Evolutionary conservation across 257 asterid species (phyloP).

Genomic region (Pogostemon cablin): DNA sequence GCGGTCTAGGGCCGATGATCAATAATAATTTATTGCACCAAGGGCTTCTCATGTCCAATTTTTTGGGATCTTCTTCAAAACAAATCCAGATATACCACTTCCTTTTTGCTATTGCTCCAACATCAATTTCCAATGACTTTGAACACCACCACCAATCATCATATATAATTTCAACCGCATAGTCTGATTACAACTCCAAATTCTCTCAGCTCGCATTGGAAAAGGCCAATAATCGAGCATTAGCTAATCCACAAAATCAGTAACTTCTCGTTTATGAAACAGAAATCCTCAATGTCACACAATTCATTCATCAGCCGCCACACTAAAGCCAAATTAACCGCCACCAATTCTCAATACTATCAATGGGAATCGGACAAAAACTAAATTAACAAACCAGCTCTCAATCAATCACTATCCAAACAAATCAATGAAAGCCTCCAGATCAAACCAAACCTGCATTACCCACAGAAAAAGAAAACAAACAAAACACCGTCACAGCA

Average conservation of each 20-base stretch:
- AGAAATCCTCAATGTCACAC: slow-evolving; percentile 19
- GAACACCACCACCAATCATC: slow-evolving; percentile 48
- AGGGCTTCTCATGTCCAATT: slow-evolving; percentile 87
- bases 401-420: slow-evolving; percentile 31
- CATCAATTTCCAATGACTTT: slow-evolving; percentile 46
- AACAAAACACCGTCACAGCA: slow-evolving; percentile 30
- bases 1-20: slow-evolving; percentile 72
- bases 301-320: slow-evolving; percentile 34
- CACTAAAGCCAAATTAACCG: slow-evolving; percentile 37
- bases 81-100: slow-evolving; percentile 22
- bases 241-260: slow-evolving; percentile 31
- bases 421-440: slow-evolving; percentile 42
- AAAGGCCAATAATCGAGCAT: slow-evolving; percentile 37
- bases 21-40: slow-evolving; percentile 65
- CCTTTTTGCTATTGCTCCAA: slow-evolving; percentile 44
- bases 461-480: slow-evolving; percentile 29
- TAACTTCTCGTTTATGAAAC: slow-evolving; percentile 34
- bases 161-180: slow-evolving; percentile 44
- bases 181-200: slow-evolving; percentile 45
- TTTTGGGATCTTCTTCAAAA: slow-evolving; percentile 37
- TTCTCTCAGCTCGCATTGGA: slow-evolving; percentile 47
- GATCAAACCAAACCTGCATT: slow-evolving; percentile 65
- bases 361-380: slow-evolving; percentile 32
- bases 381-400: slow-evolving; percentile 17
- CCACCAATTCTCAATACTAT: slow-evolving; percentile 28